phyloP scores from a whole-genome alignment of 2,329 filamentous ascomycete genomes.

The Diplodia corticola region DNA sequence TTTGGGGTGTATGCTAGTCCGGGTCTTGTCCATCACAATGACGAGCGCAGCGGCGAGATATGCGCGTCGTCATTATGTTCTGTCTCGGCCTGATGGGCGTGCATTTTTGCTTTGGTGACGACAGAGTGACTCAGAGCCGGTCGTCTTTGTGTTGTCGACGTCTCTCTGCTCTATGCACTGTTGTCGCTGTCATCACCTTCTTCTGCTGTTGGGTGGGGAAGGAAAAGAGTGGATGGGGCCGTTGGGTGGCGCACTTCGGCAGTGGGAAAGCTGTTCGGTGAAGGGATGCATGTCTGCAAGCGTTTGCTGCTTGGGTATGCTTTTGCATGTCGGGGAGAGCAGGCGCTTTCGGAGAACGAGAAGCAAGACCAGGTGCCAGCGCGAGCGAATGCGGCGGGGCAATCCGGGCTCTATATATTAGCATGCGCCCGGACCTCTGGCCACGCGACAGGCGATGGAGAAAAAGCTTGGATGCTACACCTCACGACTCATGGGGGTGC shows the following conservation, averaged over 20 bases:
- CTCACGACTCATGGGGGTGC: background rate
- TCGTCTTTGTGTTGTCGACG: background rate
- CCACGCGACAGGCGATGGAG: background rate
- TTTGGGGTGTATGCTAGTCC: background rate
- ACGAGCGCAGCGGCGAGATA: background rate
- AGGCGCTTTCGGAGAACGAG: background rate
- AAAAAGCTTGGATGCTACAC: background rate
- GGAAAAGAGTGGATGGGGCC: no score
- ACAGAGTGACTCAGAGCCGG: background rate
- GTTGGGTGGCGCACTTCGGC: no score
- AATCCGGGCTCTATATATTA: background rate
- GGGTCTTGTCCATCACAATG: background rate
- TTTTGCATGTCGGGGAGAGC: background rate
- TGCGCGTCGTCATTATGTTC: background rate
- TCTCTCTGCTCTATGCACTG: no score
- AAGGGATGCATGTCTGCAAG: background rate
- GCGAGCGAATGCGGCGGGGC: background rate
- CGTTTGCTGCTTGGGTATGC: background rate
- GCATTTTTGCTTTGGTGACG: background rate
- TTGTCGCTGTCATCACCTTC: no score
- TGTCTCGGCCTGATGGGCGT: background rate
- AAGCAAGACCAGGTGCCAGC: background rate
- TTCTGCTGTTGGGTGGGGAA: no score
- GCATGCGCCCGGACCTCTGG: background rate
- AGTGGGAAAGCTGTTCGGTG: background rate